Conservation (phyloP, 495 filamentous ascomycete genomes). For the Aspergillus saccharolyticus region DNA sequence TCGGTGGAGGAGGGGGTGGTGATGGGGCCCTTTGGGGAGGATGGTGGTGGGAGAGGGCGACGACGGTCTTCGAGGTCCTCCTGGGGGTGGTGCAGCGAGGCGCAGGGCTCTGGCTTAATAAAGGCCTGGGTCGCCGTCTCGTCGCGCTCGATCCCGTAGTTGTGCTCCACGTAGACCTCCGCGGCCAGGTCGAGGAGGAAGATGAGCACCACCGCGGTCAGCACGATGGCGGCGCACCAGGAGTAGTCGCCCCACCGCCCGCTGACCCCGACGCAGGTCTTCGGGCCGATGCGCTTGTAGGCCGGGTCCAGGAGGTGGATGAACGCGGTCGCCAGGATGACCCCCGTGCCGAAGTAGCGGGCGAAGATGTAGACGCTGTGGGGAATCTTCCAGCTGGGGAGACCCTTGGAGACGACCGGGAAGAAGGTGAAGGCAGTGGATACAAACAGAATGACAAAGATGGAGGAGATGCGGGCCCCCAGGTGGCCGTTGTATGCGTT, state of each 20-base stretch:
- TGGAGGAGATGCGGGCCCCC: constrained; percentile 2
- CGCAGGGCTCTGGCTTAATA: not conserved
- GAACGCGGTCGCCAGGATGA: constrained; percentile 71
- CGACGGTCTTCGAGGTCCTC: not conserved
- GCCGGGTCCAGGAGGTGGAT: constrained; percentile 50
- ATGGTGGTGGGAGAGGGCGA: no score
- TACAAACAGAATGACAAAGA: constrained; percentile 1
- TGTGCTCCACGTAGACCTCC: constrained; percentile 49
- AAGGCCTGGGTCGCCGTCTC: not conserved
- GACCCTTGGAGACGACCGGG: constrained; percentile 43
- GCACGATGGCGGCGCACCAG: constrained; percentile 38
- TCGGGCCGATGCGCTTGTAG: constrained; percentile 46
- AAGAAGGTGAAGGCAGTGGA: constrained; percentile 1
- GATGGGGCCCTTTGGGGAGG: no score
- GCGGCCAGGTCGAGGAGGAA: constrained; percentile 41
- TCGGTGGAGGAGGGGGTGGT: not conserved
- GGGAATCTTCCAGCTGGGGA: constrained; percentile 37
- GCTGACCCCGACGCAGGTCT: constrained; percentile 50
- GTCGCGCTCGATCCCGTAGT: constrained; percentile 32
- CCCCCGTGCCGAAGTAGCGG: constrained; percentile 67
- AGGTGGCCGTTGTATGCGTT: constrained; percentile 4
- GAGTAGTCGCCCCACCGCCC: constrained; percentile 43
- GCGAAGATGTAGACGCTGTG: constrained; percentile 65
- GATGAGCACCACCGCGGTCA: constrained; percentile 29
- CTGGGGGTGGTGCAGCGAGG: not conserved